Conservation (phyloP, 495 filamentous ascomycete species). For the Coniosporium apollinis region DNA sequence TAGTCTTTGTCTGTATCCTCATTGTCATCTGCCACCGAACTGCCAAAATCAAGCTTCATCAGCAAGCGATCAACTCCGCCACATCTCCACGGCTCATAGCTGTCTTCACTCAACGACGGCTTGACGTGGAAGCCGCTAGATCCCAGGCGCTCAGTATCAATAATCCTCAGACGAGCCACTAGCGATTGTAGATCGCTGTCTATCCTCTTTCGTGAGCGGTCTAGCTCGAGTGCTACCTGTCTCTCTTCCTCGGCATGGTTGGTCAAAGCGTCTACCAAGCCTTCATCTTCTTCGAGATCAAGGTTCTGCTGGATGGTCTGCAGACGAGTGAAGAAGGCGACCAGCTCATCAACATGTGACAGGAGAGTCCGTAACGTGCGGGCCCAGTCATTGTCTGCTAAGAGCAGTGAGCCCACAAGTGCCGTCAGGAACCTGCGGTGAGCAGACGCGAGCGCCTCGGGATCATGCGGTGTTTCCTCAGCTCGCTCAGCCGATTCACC, state of each 20-base stretch:
- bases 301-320: conserved; percentile 53
- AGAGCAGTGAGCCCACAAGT: conserved; percentile 49
- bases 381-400: conserved; percentile 54
- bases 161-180: conserved; percentile 38
- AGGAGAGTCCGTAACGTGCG: conserved; percentile 52
- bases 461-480: conserved; percentile 41
- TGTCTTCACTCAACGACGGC: conserved; percentile 15
- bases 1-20: too few relatives aligned
- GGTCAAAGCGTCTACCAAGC: conserved; percentile 54
- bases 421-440: conserved; percentile 58
- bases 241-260: conserved; percentile 53
- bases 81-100: conserved; percentile 45
- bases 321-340: conserved; percentile 54
- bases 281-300: conserved; percentile 63
- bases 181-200: conserved; percentile 46
- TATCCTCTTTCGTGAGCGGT: conserved; percentile 32
- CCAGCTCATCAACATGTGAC: conserved; percentile 55
- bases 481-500: too few relatives aligned
- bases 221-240: conserved; percentile 42
- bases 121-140: conserved; percentile 3
- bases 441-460: conserved; percentile 63
- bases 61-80: conserved; percentile 64
- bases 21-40: too few relatives aligned
- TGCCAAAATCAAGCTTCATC: conserved; percentile 72
- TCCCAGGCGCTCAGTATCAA: conserved; percentile 33